Base-by-base conservation (phyloP, 2,329 filamentous ascomycete species). In the Diaporthe nobilis region DNA sequence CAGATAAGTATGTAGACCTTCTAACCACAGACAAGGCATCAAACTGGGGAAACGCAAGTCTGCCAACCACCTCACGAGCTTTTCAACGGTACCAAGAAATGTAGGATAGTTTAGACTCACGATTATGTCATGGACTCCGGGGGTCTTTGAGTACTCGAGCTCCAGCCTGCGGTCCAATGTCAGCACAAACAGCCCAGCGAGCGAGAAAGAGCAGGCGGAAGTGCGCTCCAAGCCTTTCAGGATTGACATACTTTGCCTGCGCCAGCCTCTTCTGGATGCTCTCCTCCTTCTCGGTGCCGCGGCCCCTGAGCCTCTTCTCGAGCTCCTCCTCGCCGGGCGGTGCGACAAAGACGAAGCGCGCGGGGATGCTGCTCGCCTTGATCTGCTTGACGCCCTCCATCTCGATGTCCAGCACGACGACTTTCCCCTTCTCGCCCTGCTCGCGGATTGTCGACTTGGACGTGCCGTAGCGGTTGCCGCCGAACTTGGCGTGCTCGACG, bases 371-470 rank as follows among this genome's bases (percentile, higher is more conserved):
- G 68, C 93, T 94, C 77, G 90, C 90, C 84, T 95, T 95, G 81
- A 98, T 94, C 86, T 98, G 96, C 87, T 98, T 98, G 75, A 98
- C 95, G 77, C 96, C 96, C 92, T 98, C 95, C 95, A 98, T 98
- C 89, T 98, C 96, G 82, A 98, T 98, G 84, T 98, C 96, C 79
- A 98, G 87, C 65, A 98, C 92, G 77, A 96, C 96, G 57, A 95
- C 91, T 81, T 89, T 90, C 25, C 92, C 93, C 85, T 92, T 91
- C 77, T 91, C 90, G 2, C 90, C 90, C 83, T 96, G 92, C 81
- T 94, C 91, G 84, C 93, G 90, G 78, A 98, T 95, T 39, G 95
- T 95, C 84, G 90, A 88, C 81, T 95, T 92, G 82, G 92, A 94
- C 7, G 95, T 98, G 74, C 96, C 96, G 85, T 98, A 98, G 81